Evolutionary conservation across 164 flowering plant genomes (phyloP), one percentile per base, ranked within the genome.

Genomic region (Brasenia schreberi): DNA sequence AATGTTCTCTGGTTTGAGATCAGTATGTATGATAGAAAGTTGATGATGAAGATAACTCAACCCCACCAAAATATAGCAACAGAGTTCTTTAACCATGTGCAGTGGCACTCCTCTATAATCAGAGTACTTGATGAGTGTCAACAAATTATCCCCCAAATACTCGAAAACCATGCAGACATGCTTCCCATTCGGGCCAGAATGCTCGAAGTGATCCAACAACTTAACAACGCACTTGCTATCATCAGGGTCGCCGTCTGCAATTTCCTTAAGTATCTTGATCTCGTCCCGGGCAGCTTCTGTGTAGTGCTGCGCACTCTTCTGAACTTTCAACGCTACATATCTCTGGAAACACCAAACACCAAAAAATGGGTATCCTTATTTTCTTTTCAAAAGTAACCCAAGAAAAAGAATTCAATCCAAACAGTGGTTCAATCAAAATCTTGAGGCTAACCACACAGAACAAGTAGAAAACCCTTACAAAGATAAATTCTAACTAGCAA

Each of bases 141-240:
- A 68, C 18, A 92, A 84, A 76, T 90, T 92, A 73, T 90, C 97
- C 5, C 98, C 98, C 71, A 92, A 69, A 63, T 85, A 90, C 83
- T 92, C 97, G 72, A 92, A 90, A 44, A 90, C 92, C 96, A 90
- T 90, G 75, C 98, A 92, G 18, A 92, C 90, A 78, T 92, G 98
- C 73, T 90, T 89, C 61, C 98, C 98, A 77, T 90, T 88, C 4
- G 96, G 97, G 5, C 98, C 98, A 0, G 93, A 84, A 78, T 90
- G 98, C 81, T 90, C 90, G 71, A 92, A 92, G 74, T 90, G 87
- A 72, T 92, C 98, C 77, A 88, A 76, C 45, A 92, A 87, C 82
- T 90, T 90, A 62, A 90, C 98, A 5, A 90, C 97, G 73, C 84
- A 88, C 68, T 84, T 88, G 11, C 73, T 85, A 64, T 88, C 92